These are phyloP conservation scores for Sporothrix globosa DNA, from an alignment of 2,329 filamentous ascomycete genomes.

Conservation along the genomic window DNA sequence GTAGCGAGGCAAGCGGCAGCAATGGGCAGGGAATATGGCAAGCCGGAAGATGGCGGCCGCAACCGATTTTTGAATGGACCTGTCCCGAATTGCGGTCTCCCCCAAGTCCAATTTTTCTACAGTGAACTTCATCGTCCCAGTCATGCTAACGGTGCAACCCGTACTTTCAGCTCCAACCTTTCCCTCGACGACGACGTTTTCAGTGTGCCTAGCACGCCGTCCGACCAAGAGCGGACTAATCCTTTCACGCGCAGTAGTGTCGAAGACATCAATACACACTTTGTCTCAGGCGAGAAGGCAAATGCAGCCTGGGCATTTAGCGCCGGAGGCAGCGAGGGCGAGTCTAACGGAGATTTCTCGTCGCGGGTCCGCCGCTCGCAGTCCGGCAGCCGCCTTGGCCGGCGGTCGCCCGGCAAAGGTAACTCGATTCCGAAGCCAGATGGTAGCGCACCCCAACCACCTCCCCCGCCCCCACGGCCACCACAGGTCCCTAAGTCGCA, in stretches of 20 bases:
- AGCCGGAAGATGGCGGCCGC: not conserved
- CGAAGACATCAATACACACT: constrained; percentile 65
- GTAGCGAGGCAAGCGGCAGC: not conserved
- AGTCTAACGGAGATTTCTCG: constrained; percentile 37
- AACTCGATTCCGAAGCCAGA: constrained; percentile 26
- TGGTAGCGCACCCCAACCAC: not conserved
- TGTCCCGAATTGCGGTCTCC: not conserved
- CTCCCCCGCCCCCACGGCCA: constrained; percentile 13
- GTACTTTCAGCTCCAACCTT: constrained; percentile 55
- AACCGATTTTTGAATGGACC: not conserved
- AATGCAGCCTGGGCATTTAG: constrained; percentile 55
- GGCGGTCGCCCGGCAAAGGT: constrained; percentile 43
- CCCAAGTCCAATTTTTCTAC: not conserved
- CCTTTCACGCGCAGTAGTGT: constrained; percentile 55
- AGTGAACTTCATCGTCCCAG: not conserved
- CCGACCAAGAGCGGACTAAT: constrained; percentile 22
- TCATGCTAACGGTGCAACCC: constrained; percentile 36
- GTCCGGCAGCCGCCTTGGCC: constrained; percentile 48
- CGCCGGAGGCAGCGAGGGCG: constrained; percentile 48
- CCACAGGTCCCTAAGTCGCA: constrained; percentile 30
- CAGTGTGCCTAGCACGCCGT: constrained; percentile 39
- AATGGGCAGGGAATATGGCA: not conserved
- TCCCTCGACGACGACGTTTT: constrained; percentile 51
- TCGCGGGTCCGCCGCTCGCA: constrained; percentile 46
- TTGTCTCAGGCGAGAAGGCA: constrained; percentile 54